A percentile compares a stretch with the other conserved stretches of the same genome.
phyloP scores from a whole-genome alignment of 2,329 filamentous ascomycete genomes.

The Talaromyces albobiverticillius region DNA sequence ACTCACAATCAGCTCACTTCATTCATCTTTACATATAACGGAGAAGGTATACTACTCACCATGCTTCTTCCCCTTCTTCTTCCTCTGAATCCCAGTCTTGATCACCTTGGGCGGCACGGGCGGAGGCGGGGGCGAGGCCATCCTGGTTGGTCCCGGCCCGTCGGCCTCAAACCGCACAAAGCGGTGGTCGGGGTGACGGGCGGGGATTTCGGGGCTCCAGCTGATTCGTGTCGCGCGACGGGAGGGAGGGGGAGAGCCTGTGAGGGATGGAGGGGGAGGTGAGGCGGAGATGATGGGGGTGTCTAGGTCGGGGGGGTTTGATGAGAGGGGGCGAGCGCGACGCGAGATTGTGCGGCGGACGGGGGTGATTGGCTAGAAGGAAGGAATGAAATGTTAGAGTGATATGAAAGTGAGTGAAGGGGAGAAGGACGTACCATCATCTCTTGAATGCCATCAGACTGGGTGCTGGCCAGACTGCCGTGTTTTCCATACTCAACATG shows the following conservation, averaged over 20 bases:
- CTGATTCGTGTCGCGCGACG: not conserved
- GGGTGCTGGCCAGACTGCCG: not conserved
- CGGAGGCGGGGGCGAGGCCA: not conserved
- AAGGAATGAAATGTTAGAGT: not conserved
- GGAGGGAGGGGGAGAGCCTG: not conserved
- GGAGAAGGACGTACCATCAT: not conserved
- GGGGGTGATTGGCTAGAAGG: not conserved
- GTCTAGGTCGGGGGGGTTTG: constrained; percentile 14
- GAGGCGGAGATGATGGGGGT: constrained; percentile 9
- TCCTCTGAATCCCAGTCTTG: not conserved
- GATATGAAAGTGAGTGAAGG: not conserved
- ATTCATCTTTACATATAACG: not conserved
- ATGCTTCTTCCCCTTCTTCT: constrained; percentile 4
- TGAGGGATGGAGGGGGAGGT: not conserved
- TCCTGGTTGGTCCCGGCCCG: not conserved
- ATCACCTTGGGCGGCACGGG: not conserved
- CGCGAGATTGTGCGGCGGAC: constrained; percentile 9
- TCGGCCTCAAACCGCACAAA: not conserved
- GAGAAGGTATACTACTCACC: constrained; percentile 2
- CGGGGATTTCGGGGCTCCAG: constrained; percentile 4
- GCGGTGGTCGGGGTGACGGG: constrained; percentile 6
- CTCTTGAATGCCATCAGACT: not conserved
- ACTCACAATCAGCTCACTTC: not conserved
- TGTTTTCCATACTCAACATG: not conserved
- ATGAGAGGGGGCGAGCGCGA: constrained; percentile 12